A percentile compares a stretch with the other conserved stretches of the same genome.
Conservation (phyloP, 2,329 filamentous ascomycete genomes). For the Phoma sp. region DNA sequence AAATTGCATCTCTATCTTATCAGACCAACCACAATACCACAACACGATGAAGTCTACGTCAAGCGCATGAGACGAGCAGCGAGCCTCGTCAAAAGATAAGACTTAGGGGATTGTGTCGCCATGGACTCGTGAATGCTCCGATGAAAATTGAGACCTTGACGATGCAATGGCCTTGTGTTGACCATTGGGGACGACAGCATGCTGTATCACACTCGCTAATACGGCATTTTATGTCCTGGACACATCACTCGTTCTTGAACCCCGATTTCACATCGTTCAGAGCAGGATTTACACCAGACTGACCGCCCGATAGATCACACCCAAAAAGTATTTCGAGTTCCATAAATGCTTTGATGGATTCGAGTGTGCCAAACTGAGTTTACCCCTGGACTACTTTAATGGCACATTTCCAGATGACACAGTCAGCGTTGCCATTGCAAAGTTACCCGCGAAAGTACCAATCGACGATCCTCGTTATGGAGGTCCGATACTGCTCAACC, state of each 20-base stretch:
- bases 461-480: constrained; percentile 49
- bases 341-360: constrained; percentile 41
- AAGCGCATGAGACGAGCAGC: not conserved
- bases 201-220: constrained; percentile 4
- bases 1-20: constrained; percentile 13
- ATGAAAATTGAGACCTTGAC: not conserved
- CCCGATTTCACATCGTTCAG: not conserved
- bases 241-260: not conserved
- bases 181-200: not conserved
- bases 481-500: constrained; percentile 54
- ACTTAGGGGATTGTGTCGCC: not conserved
- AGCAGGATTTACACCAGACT: constrained; percentile 12
- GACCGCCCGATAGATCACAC: constrained; percentile 31
- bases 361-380: constrained; percentile 45
- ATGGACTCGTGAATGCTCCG: not conserved
- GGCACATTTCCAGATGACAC: constrained; percentile 38
- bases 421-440: constrained; percentile 42
- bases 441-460: constrained; percentile 44
- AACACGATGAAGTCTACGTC: not conserved
- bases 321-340: constrained; percentile 38
- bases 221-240: not conserved
- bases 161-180: not conserved
- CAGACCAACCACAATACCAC: not conserved
- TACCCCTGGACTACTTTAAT: constrained; percentile 50
- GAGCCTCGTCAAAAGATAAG: not conserved